Conservation (phyloP, 2,329 filamentous ascomycete genomes). For the Dichotomopilus funicola region DNA sequence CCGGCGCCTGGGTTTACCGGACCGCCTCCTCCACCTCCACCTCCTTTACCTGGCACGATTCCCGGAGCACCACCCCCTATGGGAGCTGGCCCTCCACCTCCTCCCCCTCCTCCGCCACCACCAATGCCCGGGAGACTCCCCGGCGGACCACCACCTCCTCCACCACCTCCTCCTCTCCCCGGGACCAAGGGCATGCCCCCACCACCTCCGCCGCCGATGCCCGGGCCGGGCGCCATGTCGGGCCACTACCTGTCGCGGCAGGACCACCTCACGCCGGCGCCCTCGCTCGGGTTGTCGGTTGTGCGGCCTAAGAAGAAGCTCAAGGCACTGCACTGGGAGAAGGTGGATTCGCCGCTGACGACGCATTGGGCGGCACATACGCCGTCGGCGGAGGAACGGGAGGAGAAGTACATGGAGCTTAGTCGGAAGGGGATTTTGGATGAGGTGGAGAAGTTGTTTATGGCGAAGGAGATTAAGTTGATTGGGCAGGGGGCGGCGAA, state of each 20-base stretch:
- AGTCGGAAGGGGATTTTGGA: slow-evolving; percentile 92
- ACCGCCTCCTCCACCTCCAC: slow-evolving; percentile 27
- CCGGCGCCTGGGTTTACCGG: slow-evolving; percentile 34
- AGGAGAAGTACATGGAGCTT: slow-evolving; percentile 92
- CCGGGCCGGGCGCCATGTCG: slow-evolving; percentile 56
- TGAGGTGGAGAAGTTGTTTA: slow-evolving; percentile 94
- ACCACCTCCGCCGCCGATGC: slow-evolving; percentile 52
- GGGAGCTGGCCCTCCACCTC: slow-evolving; percentile 20
- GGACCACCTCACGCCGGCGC: slow-evolving; percentile 45
- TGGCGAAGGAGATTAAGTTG: slow-evolving; percentile 93
- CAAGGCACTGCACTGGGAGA: slow-evolving; percentile 98
- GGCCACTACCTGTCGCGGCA: slow-evolving; percentile 70
- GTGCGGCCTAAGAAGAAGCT: slow-evolving; percentile 97
- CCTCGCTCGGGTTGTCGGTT: slow-evolving; percentile 65
- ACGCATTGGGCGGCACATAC: slow-evolving; percentile 89
- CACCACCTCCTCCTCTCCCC: slow-evolving; percentile 35
- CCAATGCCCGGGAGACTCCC: slow-evolving; percentile 33
- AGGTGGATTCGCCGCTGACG: slow-evolving; percentile 84
- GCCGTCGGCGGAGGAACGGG: slow-evolving; percentile 78
- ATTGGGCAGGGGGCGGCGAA: slow-evolving; percentile 65
- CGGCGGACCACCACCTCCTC: slow-evolving; percentile 30
- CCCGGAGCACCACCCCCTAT: slow-evolving; percentile 32
- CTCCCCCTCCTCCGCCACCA: slow-evolving; percentile 29
- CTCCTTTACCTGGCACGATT: slow-evolving; percentile 42
- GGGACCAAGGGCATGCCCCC: slow-evolving; percentile 32